Evolutionary conservation across 306 rosid species (phyloP).

Genomic region (Sicyos edulis): DNA sequence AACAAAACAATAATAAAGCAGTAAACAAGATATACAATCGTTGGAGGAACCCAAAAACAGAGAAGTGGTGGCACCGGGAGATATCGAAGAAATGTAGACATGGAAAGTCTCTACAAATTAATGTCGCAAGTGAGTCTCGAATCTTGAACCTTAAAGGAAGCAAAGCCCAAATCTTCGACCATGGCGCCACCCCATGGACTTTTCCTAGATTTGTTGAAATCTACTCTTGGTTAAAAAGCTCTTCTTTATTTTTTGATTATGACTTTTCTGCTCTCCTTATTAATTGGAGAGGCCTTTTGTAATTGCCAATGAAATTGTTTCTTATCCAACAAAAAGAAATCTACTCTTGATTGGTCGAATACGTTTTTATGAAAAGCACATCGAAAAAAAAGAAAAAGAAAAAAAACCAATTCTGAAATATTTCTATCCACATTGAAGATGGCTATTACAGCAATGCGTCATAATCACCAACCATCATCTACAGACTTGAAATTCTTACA

Average conservation of each 20-base stretch:
- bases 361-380: not conserved
- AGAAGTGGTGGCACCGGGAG: not conserved
- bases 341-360: not conserved
- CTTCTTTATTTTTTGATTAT: no score
- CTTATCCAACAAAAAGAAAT: no score
- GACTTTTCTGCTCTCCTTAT: no score
- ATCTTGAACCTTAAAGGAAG: no score
- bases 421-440: not conserved
- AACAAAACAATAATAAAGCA: not conserved
- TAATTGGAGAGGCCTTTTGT: no score
- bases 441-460: slow-evolving; percentile 2
- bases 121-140: no score
- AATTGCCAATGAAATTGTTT: no score
- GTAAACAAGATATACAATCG: slow-evolving; percentile 1
- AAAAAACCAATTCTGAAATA: not conserved
- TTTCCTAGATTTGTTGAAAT: not conserved
- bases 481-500: not conserved
- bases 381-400: not conserved
- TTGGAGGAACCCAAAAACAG: slow-evolving; percentile 2
- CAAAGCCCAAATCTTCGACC: no score
- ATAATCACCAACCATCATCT: not conserved
- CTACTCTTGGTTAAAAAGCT: not conserved
- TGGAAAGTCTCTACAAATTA: no score
- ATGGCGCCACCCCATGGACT: no score
- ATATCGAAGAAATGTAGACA: no score